phyloP scores from a whole-genome alignment of 441 rosid genomes.

The Pelargonium fulgidum region DNA sequence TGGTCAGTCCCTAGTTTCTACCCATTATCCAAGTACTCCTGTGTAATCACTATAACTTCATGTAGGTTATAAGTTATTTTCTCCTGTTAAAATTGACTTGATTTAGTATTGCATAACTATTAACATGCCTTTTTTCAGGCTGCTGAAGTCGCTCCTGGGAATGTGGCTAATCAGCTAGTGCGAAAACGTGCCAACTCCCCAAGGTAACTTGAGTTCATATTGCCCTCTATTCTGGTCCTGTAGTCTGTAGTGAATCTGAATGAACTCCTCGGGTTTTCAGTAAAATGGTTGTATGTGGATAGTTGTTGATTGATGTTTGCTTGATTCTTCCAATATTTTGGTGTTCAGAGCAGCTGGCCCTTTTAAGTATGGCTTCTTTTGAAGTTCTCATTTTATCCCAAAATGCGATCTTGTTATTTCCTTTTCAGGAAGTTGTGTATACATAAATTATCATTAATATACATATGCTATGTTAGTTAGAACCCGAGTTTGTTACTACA shows the following conservation, averaged over 20 bases:
- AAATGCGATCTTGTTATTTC: too few relatives aligned
- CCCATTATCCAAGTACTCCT: slow-evolving; percentile 61
- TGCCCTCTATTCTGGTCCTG: neutral
- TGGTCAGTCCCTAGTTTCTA: slow-evolving; percentile 41
- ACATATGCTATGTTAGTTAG: too few relatives aligned
- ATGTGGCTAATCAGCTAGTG: slow-evolving; percentile 25
- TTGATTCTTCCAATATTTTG: neutral
- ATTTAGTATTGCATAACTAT: neutral
- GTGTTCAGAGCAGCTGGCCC: too few relatives aligned
- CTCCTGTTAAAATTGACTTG: neutral
- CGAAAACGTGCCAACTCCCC: slow-evolving; percentile 36
- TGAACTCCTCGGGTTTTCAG: neutral
- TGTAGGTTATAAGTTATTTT: neutral
- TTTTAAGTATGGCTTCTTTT: too few relatives aligned
- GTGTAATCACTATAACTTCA: slow-evolving; percentile 14
- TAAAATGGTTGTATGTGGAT: neutral
- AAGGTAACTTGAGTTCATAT: slow-evolving; percentile 26
- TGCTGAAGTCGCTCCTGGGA: slow-evolving; percentile 5
- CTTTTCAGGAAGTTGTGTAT: too few relatives aligned
- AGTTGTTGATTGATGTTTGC: neutral
- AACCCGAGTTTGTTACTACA: too few relatives aligned
- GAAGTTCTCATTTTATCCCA: too few relatives aligned
- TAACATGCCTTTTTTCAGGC: neutral
- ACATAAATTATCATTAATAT: too few relatives aligned
- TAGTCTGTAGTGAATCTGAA: neutral